Percentiles rank a stretch among this genome's conserved stretches.
Conservation (phyloP, 2,329 filamentous ascomycete species). For the Laburnicola sp. region DNA sequence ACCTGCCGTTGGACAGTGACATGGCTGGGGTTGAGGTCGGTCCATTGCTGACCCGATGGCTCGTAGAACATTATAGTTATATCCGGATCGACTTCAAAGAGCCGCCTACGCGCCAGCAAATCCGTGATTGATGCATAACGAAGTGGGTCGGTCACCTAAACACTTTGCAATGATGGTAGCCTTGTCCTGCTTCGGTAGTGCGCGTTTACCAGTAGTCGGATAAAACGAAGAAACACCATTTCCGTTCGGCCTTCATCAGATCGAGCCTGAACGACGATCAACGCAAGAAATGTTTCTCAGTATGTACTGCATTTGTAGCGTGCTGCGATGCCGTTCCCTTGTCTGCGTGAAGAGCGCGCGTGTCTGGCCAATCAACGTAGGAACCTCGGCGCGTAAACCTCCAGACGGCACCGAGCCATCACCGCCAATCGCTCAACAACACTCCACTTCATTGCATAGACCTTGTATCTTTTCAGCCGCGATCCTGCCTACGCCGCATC, state of each 20-base stretch:
- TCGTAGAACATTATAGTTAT: not conserved
- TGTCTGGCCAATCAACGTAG: conserved; percentile 1
- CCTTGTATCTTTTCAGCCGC: not conserved
- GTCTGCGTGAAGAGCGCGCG: not conserved
- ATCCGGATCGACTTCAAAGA: not conserved
- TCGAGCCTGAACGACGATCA: not conserved
- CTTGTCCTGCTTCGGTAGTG: not conserved
- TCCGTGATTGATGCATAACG: not conserved
- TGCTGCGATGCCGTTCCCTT: not conserved
- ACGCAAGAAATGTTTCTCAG: not conserved
- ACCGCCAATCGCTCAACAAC: conserved; percentile 2
- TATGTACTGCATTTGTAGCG: not conserved
- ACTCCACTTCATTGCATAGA: not conserved
- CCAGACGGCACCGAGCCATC: not conserved
- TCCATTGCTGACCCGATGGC: not conserved
- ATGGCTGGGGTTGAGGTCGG: not conserved
- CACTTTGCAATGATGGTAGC: not conserved
- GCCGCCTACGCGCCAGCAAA: not conserved
- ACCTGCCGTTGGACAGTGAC: not conserved
- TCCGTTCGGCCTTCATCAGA: not conserved
- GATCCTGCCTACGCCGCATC: not conserved
- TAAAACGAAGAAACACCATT: not conserved
- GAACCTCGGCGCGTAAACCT: not conserved
- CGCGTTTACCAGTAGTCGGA: not conserved
- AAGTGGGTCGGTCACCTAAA: not conserved